These are phyloP conservation scores for Phlebopus sp. DNA, from an alignment of 1,284 basidiomycete species.

Conservation along the genomic window DNA sequence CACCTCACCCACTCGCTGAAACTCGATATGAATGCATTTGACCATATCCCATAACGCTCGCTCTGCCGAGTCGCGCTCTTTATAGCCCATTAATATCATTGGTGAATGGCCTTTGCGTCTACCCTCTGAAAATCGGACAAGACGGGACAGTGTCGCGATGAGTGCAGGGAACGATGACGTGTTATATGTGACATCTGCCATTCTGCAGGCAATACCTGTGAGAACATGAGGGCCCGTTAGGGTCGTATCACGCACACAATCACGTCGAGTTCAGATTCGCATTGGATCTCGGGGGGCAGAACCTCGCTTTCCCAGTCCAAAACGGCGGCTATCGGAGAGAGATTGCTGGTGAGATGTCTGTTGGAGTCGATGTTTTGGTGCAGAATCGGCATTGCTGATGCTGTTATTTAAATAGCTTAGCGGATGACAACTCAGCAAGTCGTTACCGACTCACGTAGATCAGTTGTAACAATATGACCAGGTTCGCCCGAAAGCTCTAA, in stretches of 20 bases:
- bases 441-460: slow-evolving; percentile 56
- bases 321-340: slow-evolving; percentile 42
- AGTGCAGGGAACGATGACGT: slow-evolving; percentile 76
- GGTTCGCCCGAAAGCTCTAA: slow-evolving; percentile 17
- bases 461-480: slow-evolving; percentile 62
- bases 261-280: slow-evolving; percentile 46
- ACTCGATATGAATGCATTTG: slow-evolving; percentile 47
- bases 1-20: slow-evolving; percentile 53
- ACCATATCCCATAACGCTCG: slow-evolving; percentile 67
- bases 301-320: slow-evolving; percentile 73
- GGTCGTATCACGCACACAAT: slow-evolving; percentile 47
- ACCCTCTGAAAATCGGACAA: slow-evolving; percentile 35
- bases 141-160: slow-evolving; percentile 48
- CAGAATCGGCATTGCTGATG: slow-evolving; percentile 77
- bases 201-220: slow-evolving; percentile 45
- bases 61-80: slow-evolving; percentile 76
- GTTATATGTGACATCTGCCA: slow-evolving; percentile 91
- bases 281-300: slow-evolving; percentile 46
- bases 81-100: slow-evolving; percentile 72
- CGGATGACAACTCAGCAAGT: background rate
- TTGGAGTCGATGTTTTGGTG: slow-evolving; percentile 67
- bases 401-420: slow-evolving; percentile 39
- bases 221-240: background rate
- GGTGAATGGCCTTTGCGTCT: slow-evolving; percentile 32
- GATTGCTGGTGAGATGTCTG: slow-evolving; percentile 29